phyloP scores from a whole-genome alignment of 306 rosid genomes.

The Gastrolobium villosum region DNA sequence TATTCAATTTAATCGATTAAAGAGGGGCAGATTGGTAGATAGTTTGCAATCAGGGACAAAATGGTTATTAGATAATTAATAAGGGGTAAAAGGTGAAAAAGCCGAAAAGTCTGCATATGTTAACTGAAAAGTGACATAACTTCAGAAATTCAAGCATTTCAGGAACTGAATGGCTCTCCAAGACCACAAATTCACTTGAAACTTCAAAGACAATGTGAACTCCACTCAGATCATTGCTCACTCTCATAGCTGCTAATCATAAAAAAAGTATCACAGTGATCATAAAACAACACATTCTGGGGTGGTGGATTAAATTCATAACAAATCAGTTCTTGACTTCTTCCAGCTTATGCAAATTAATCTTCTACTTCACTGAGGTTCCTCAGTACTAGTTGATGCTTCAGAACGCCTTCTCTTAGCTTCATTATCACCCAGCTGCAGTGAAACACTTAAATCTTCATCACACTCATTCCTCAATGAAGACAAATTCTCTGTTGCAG shows the following conservation, averaged over 20 bases:
- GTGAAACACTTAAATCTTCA: conserved; percentile 82
- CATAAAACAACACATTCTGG: conserved; percentile 42
- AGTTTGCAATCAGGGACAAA: too few species aligned
- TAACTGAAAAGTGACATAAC: conserved; percentile 17
- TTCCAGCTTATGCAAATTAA: conserved; percentile 45
- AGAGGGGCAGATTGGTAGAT: too few species aligned
- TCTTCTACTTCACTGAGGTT: conserved; percentile 57
- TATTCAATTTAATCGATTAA: too few species aligned
- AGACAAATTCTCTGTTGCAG: conserved; percentile 77
- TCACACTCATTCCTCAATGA: conserved; percentile 71
- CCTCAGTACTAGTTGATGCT: conserved; percentile 77
- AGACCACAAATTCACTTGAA: conserved; percentile 46
- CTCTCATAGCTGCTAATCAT: conserved; percentile 46
- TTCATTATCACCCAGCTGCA: conserved; percentile 95
- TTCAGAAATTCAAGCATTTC: conserved; percentile 24
- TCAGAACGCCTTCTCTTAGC: conserved; percentile 91
- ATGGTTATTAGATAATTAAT: too few species aligned
- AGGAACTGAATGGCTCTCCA: conserved; percentile 30
- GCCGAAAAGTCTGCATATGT: conserved; percentile 14
- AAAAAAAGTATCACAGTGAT: conserved; percentile 41
- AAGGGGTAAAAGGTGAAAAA: too few species aligned
- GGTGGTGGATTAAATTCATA: conserved; percentile 37
- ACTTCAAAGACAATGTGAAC: conserved; percentile 39
- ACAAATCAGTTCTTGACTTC: conserved; percentile 26
- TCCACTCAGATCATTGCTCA: conserved; percentile 41